These are phyloP conservation scores for Mortierella sp. DNA, from an alignment of 371 early-diverging fungal genomes.

Conservation along the genomic window DNA sequence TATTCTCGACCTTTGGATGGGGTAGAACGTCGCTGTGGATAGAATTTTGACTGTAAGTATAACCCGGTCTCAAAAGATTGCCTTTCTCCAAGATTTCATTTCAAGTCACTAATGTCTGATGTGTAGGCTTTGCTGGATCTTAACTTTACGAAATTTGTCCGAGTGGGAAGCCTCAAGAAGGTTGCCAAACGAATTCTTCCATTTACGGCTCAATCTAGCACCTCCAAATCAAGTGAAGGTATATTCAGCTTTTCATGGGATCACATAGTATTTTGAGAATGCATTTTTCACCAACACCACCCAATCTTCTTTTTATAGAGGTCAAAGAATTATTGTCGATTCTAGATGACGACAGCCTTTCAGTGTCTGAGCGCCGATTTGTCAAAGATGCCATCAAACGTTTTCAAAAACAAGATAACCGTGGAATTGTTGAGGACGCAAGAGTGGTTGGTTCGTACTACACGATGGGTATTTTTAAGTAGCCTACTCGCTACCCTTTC, in stretches of 20 bases:
- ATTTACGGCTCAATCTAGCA: slow-evolving; percentile 68
- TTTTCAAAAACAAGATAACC: slow-evolving; percentile 67
- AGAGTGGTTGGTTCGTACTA: slow-evolving; percentile 65
- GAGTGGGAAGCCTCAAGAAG: slow-evolving; percentile 89
- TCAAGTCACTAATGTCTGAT: no score
- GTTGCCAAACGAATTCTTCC: slow-evolving; percentile 78
- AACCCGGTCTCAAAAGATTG: no score
- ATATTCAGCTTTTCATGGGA: neutral
- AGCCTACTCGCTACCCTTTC: neutral
- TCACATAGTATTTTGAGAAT: neutral
- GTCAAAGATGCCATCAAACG: slow-evolving; percentile 73
- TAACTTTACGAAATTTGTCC: slow-evolving; percentile 81
- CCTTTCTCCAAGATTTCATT: no score
- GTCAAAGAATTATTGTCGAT: slow-evolving; percentile 79
- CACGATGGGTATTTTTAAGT: neutral
- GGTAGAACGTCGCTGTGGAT: slow-evolving; percentile 89
- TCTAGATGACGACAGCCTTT: slow-evolving; percentile 67
- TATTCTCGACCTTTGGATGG: neutral
- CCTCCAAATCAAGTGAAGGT: slow-evolving; percentile 60
- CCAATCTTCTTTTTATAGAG: slow-evolving; percentile 52
- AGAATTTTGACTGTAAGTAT: slow-evolving; percentile 72
- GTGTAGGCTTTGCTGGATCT: slow-evolving; percentile 66
- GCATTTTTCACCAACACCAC: neutral
- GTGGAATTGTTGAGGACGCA: slow-evolving; percentile 57
- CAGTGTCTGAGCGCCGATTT: slow-evolving; percentile 62